Evolutionary conservation across 2,329 filamentous ascomycete species (phyloP), one percentile per base, ranked within the genome.

Genomic region (Sclerotinia sclerotiorum): DNA sequence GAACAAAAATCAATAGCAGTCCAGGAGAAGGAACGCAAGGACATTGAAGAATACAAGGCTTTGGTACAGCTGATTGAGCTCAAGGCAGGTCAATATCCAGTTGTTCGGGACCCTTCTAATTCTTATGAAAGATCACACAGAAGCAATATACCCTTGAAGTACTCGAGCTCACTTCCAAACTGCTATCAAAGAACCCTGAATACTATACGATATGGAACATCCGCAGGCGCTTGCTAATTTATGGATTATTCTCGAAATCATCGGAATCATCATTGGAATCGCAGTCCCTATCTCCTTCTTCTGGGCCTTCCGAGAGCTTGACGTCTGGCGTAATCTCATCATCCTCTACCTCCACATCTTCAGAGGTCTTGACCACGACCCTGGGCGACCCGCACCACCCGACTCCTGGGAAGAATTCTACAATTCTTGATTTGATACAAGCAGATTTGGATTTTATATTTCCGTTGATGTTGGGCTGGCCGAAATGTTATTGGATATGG

Each of bases 401-500:
- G 80, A 83, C 70, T 74, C 77, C 69, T 76, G 84, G 84, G 83
- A 84, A 74, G 79, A 81, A 72, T 80, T 79, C 78, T 86, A 84
- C 80, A 82, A 84, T 79, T 71, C 78, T 82, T 54, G 81, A 87
- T 3, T 77, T 90, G 44, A 84, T 98, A 70, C 85, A 86, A 58
- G 82, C 85, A 67, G 95, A 99, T 78, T 83, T 99, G 46, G 81
- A 82, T 60, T 97, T 97, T 76, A 89, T 94, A 46, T 87, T 97
- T 52, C 92, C 92, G 0, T 84, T 99, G 27, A 85, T 99, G 62
- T 85, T 92, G 72, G 88, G 93, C 73, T 94, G 88, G 73, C 95
- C 95, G 8, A 99, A 99, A 79, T 98, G 95, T 83, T 99, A 99
- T 82, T 98, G 95, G 94, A 94, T 99, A 76, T 99, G 95, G 95